Percentiles rank a stretch among this genome's conserved stretches.
Conservation (phyloP, 305 asterid species). For the Caryopteris hybrid region DNA sequence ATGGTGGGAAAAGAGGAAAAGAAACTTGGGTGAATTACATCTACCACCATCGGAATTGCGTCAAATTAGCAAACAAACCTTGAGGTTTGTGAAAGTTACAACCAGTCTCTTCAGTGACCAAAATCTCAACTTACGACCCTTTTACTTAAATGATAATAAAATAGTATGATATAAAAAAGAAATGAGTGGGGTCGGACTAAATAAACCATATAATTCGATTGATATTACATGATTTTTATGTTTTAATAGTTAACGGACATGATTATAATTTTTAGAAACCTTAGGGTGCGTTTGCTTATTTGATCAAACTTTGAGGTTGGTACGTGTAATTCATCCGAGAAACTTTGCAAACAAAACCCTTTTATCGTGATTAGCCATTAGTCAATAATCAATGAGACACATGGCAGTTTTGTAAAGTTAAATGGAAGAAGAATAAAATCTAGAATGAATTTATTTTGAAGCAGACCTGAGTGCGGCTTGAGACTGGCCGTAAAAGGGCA, state of each 20-base stretch:
- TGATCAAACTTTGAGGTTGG: background rate
- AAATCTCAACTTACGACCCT: background rate
- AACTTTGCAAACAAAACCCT: background rate
- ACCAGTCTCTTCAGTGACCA: background rate
- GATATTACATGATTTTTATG: background rate
- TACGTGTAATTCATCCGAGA: background rate
- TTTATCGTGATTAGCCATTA: too few relatives aligned
- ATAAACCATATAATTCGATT: too few relatives aligned
- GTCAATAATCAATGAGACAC: background rate
- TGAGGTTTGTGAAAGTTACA: background rate
- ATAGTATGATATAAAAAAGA: background rate
- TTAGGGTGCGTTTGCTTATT: too few relatives aligned
- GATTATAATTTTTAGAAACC: too few relatives aligned
- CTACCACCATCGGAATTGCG: too few relatives aligned
- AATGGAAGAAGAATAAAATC: background rate
- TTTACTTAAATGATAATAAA: too few relatives aligned
- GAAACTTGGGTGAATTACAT: background rate
- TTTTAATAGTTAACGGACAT: background rate
- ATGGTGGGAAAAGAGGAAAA: background rate
- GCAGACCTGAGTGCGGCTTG: constrained; percentile 73
- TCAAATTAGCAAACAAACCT: too few relatives aligned
- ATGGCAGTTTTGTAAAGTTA: background rate
- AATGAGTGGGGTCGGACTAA: background rate
- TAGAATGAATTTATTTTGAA: background rate
- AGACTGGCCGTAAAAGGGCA: constrained; percentile 80